Evolutionary conservation across 148 eudicot genomes (phyloP).

Genomic region (Persicaria maculosa): DNA sequence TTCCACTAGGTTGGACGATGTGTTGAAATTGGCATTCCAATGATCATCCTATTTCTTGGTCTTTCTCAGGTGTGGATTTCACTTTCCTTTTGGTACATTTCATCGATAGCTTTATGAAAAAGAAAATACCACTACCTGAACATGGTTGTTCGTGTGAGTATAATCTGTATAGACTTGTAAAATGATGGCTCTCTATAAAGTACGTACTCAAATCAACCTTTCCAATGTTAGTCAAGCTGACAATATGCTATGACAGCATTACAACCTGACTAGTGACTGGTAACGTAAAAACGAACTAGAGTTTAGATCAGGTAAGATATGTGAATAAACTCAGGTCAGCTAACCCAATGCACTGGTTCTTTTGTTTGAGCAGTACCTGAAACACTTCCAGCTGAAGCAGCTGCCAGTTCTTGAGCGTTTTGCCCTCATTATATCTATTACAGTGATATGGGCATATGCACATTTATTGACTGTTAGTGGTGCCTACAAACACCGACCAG

Average conservation of each 20-base stretch:
- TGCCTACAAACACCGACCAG: slow-evolving; percentile 86
- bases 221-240: neutral
- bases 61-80: slow-evolving; percentile 66
- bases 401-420: slow-evolving; percentile 85
- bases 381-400: slow-evolving; percentile 70
- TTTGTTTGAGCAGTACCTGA: slow-evolving; percentile 58
- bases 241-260: neutral
- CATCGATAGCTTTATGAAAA: neutral
- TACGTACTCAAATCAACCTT: neutral
- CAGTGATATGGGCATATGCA: slow-evolving; percentile 93
- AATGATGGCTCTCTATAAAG: neutral
- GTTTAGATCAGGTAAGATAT: neutral
- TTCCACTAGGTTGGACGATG: slow-evolving; percentile 68
- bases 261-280: neutral
- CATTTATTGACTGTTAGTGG: slow-evolving; percentile 95
- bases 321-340: neutral
- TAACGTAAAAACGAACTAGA: neutral
- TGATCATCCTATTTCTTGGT: slow-evolving; percentile 79
- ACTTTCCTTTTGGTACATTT: neutral
- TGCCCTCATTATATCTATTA: slow-evolving; percentile 66
- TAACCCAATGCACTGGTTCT: neutral
- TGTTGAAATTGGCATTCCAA: slow-evolving; percentile 89
- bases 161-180: too few species aligned
- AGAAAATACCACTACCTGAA: too few species aligned
- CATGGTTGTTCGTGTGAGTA: too few species aligned